Percentiles rank a stretch among this genome's conserved stretches.
Evolutionary conservation across 306 rosid species (phyloP).

Genomic region (Senna tora): DNA sequence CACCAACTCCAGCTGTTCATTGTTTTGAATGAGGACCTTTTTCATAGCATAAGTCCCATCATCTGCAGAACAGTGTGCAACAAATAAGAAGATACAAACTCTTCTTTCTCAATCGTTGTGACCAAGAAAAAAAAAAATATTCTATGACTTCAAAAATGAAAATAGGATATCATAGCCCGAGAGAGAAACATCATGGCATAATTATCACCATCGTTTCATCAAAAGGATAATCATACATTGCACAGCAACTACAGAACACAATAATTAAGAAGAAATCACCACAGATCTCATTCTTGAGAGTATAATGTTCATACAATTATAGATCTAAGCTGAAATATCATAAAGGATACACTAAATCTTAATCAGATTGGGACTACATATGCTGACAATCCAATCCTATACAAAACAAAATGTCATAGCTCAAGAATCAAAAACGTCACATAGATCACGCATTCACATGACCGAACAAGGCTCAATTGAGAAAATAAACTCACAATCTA

Average conservation of each 20-base stretch:
- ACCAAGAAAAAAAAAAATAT: conserved; percentile 6
- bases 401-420: background rate
- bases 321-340: background rate
- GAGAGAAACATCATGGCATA: background rate
- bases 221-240: background rate
- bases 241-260: background rate
- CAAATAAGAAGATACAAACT: conserved; percentile 5
- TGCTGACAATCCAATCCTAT: background rate
- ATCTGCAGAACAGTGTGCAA: conserved; percentile 46
- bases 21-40: conserved; percentile 88
- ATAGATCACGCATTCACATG: conserved; percentile 16
- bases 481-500: background rate
- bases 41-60: conserved; percentile 97
- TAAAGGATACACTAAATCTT: background rate
- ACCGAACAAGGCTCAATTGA: background rate
- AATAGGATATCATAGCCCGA: conserved; percentile 18
- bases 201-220: conserved; percentile 6
- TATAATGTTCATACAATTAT: background rate
- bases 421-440: background rate
- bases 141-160: background rate
- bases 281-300: background rate
- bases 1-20: conserved; percentile 88
- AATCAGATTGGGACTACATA: conserved; percentile 24
- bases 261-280: background rate
- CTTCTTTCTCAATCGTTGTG: conserved; percentile 5